Evolutionary conservation across 495 filamentous ascomycete genomes (phyloP).

Genomic region (Daldinia loculata): DNA sequence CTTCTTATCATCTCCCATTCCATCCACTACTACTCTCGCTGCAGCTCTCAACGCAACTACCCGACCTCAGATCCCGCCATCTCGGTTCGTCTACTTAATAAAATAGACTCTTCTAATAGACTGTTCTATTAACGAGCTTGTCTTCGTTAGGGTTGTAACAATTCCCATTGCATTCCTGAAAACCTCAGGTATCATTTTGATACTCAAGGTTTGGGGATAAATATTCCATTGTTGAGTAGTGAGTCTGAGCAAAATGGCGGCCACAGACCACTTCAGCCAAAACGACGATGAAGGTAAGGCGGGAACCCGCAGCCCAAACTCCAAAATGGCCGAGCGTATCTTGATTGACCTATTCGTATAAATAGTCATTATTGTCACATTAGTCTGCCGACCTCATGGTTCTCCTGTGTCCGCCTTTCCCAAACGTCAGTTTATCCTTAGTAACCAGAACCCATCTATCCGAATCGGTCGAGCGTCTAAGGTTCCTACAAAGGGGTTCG

Average conservation of each 20-base stretch:
- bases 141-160: constrained; percentile 1
- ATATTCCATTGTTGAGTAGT: neutral
- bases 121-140: neutral
- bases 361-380: constrained; percentile 35
- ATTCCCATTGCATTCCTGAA: neutral
- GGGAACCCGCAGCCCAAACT: neutral
- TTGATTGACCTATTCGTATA: constrained; percentile 2
- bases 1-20: constrained; percentile 16
- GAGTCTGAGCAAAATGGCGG: constrained; percentile 21
- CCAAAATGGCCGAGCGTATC: neutral
- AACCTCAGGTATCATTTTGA: constrained; percentile 6
- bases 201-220: neutral
- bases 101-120: neutral
- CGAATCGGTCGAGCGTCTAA: constrained; percentile 54
- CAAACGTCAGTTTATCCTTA: constrained; percentile 47
- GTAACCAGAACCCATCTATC: constrained; percentile 30
- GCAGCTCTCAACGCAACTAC: neutral
- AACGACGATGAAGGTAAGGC: constrained; percentile 23
- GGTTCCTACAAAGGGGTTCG: constrained; percentile 49
- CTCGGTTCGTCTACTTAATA: neutral
- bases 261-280: neutral
- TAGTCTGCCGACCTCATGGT: constrained; percentile 23
- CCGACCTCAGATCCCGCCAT: neutral
- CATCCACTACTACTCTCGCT: constrained; percentile 36
- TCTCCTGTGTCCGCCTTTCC: constrained; percentile 17